Conservation (phyloP, 345 rosid species). For the Linum lewisii region DNA sequence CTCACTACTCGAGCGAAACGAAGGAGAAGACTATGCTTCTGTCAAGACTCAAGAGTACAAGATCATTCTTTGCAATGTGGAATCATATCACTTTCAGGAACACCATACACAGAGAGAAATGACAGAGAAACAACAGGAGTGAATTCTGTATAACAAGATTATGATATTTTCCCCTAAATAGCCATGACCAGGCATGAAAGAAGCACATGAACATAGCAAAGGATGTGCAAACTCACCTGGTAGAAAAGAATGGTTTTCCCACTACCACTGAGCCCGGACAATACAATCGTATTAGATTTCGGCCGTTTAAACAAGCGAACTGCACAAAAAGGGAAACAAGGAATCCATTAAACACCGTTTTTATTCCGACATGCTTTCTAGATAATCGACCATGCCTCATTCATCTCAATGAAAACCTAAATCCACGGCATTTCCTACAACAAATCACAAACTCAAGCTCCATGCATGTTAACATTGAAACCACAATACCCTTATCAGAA, state of each 20-base stretch:
- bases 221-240: constrained; percentile 36
- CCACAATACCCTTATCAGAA: no score
- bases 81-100: no score
- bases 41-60: no score
- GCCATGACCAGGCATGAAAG: not conserved
- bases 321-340: constrained; percentile 16
- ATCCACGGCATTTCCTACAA: not conserved
- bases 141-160: no score
- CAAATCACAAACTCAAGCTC: not conserved
- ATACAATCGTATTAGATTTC: constrained; percentile 61
- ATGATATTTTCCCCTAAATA: no score
- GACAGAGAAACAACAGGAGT: no score
- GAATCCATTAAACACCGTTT: not conserved
- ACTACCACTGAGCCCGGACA: constrained; percentile 69
- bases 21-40: no score
- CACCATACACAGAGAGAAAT: no score
- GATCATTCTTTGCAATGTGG: no score
- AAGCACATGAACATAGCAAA: not conserved
- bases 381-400: not conserved
- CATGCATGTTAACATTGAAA: no score
- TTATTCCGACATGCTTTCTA: not conserved
- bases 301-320: constrained; percentile 45
- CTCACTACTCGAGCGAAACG: no score
- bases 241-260: constrained; percentile 79
- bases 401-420: not conserved